Evolutionary conservation across 1,139 yeast species (phyloP).

Genomic region (Blastobotrys arbuscula): DNA sequence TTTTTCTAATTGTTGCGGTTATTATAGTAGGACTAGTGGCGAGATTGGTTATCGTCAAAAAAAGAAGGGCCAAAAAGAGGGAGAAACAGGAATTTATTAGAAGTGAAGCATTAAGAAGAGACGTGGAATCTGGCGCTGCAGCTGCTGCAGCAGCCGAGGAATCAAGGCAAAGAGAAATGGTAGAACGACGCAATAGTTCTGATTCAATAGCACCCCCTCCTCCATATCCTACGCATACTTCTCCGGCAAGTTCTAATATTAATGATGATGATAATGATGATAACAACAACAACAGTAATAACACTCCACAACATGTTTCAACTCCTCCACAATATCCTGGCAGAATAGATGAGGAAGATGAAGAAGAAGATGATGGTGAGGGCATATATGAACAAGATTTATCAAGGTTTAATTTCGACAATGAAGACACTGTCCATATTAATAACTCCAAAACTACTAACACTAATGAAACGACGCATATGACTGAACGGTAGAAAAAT

Average conservation of each 20-base stretch:
- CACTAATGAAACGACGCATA: no score
- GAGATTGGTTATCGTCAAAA: constrained; percentile 22
- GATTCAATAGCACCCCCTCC: constrained; percentile 22
- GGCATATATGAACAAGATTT: no score
- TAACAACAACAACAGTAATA: neutral
- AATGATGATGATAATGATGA: neutral
- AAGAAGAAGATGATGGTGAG: neutral
- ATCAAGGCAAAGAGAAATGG: constrained; percentile 1
- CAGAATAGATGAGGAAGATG: constrained; percentile 8
- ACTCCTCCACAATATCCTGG: constrained; percentile 6
- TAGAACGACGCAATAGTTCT: neutral
- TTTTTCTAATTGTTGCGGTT: constrained; percentile 26
- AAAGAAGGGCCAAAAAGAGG: constrained; percentile 21
- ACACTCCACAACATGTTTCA: neutral
- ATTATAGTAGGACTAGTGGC: constrained; percentile 24
- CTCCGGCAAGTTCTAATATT: neutral
- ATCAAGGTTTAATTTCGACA: neutral
- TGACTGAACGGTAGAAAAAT: no score
- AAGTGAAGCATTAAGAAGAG: constrained; percentile 26
- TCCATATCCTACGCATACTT: constrained; percentile 23
- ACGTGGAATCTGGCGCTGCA: constrained; percentile 21
- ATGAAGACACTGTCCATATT: neutral
- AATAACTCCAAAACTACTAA: neutral
- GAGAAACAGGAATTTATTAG: constrained; percentile 21
- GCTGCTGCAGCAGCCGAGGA: neutral